Evolutionary conservation across 257 asterid species (phyloP).

Genomic region (Fraxinus excelsior): DNA sequence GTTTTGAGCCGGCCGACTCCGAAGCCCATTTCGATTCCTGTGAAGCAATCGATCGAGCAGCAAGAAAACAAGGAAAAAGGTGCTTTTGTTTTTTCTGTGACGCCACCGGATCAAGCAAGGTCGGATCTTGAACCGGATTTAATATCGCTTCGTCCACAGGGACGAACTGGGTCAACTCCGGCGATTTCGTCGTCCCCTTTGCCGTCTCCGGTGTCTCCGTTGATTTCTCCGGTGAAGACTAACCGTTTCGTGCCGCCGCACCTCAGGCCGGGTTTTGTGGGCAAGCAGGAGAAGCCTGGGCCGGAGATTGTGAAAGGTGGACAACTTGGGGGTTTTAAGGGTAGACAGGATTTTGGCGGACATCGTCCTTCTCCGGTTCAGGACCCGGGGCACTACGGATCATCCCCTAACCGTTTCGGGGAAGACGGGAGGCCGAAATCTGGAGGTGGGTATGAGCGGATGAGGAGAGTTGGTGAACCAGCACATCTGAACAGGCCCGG

Average conservation of each 20-base stretch:
- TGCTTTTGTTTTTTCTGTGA: slow-evolving; percentile 20
- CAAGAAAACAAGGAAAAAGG: slow-evolving; percentile 27
- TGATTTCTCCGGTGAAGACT: slow-evolving; percentile 41
- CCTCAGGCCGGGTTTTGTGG: slow-evolving; percentile 77
- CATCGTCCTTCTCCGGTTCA: slow-evolving; percentile 28
- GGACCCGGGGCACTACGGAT: slow-evolving; percentile 33
- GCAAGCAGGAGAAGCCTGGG: slow-evolving; percentile 66
- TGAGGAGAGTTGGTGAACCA: slow-evolving; percentile 46
- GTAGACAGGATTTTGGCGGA: slow-evolving; percentile 34
- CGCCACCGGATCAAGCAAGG: slow-evolving; percentile 40
- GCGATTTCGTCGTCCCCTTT: slow-evolving; percentile 32
- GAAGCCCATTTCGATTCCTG: slow-evolving; percentile 50
- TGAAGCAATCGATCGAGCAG: slow-evolving; percentile 18
- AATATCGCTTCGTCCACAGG: slow-evolving; percentile 73
- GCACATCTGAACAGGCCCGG: slow-evolving; percentile 53
- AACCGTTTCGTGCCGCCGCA: slow-evolving; percentile 74
- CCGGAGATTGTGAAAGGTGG: slow-evolving; percentile 48
- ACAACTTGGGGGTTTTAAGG: slow-evolving; percentile 30
- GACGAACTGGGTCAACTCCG: slow-evolving; percentile 64
- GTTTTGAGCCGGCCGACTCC: slow-evolving; percentile 74
- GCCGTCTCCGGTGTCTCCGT: slow-evolving; percentile 49
- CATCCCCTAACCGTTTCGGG: slow-evolving; percentile 30
- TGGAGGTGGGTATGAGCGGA: slow-evolving; percentile 63
- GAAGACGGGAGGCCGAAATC: slow-evolving; percentile 71
- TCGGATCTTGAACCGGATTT: slow-evolving; percentile 37